Conservation (phyloP, 345 rosid genomes). For the Bretschneidera sinensis region DNA sequence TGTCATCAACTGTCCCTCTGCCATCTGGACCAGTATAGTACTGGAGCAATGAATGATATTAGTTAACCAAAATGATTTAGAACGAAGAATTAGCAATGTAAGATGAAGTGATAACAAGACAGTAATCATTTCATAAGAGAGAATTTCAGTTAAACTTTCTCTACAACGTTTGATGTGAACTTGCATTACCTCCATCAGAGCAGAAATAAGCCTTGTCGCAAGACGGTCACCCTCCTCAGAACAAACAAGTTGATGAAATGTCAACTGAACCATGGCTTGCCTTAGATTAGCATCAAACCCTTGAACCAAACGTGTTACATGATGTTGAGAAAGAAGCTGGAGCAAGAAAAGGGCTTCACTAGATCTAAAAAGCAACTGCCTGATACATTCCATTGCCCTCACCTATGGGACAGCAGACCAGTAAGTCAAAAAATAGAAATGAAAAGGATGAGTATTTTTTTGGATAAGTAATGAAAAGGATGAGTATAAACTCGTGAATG, state of each 20-base stretch:
- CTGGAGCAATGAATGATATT: conserved; percentile 38
- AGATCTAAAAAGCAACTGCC: conserved; percentile 95
- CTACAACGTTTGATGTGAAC: not conserved
- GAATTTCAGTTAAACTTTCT: not conserved
- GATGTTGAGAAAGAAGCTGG: conserved; percentile 87
- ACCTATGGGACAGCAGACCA: conserved; percentile 45
- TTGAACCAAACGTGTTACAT: conserved; percentile 77
- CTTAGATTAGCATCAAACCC: conserved; percentile 60
- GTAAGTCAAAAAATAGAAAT: conserved; percentile 15
- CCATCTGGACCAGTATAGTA: conserved; percentile 96
- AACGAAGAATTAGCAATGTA: conserved; percentile 3
- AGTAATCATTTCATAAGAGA: conserved; percentile 1
- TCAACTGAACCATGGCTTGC: conserved; percentile 67
- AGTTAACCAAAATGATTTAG: conserved; percentile 10
- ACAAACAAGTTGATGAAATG: conserved; percentile 91
- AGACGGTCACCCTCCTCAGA: conserved; percentile 91
- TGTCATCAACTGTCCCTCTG: conserved; percentile 95
- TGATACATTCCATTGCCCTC: conserved; percentile 92
- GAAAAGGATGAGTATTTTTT: conserved; percentile 6
- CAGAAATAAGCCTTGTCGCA: conserved; percentile 84
- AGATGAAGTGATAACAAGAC: not conserved
- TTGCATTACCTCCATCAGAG: conserved; percentile 76
- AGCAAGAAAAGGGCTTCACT: conserved; percentile 93
- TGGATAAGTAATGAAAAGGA: conserved; percentile 13
- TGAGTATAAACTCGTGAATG: conserved; percentile 12